phyloP scores from a whole-genome alignment of 371 early-diverging fungal genomes.

The Capniomyces stellatus region DNA sequence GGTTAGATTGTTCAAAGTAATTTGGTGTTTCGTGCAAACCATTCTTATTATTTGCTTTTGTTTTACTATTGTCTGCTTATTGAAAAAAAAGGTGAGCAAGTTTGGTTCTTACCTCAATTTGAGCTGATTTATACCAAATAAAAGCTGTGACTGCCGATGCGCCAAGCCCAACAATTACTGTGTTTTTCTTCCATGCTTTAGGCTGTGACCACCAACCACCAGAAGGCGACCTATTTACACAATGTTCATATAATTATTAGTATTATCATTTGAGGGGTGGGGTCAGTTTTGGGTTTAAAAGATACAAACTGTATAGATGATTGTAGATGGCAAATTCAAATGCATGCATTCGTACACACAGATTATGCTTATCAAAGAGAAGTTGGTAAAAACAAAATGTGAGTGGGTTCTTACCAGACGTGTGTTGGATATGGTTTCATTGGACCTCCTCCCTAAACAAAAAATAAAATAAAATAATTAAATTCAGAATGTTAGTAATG shows the following conservation, averaged over 20 bases:
- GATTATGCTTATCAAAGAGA: neutral
- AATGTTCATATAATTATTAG: too few species aligned
- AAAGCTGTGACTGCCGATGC: constrained; percentile 39
- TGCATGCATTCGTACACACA: neutral
- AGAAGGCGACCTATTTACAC: constrained; percentile 43
- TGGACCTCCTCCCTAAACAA: constrained; percentile 34
- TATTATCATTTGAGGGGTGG: neutral
- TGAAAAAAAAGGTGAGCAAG: too few species aligned
- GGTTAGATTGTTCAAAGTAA: too few species aligned
- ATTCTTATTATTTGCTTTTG: neutral
- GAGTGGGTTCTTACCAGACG: constrained; percentile 30
- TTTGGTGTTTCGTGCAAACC: too few species aligned
- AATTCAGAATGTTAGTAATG: too few species aligned
- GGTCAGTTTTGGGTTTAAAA: too few species aligned
- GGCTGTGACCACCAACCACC: constrained; percentile 87
- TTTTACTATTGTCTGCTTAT: neutral
- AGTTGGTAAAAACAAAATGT: too few species aligned
- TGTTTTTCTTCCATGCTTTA: constrained; percentile 61
- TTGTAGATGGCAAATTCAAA: too few species aligned
- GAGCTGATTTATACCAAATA: constrained; percentile 61
- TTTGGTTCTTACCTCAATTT: constrained; percentile 41
- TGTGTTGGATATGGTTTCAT: constrained; percentile 42
- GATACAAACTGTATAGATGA: too few species aligned
- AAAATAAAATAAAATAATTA: neutral
- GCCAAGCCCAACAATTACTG: constrained; percentile 44